A percentile compares a stretch with the other conserved stretches of the same genome.
Conservation (phyloP, 2,329 filamentous ascomycete species). For the Raffaelea ambrosiae region DNA sequence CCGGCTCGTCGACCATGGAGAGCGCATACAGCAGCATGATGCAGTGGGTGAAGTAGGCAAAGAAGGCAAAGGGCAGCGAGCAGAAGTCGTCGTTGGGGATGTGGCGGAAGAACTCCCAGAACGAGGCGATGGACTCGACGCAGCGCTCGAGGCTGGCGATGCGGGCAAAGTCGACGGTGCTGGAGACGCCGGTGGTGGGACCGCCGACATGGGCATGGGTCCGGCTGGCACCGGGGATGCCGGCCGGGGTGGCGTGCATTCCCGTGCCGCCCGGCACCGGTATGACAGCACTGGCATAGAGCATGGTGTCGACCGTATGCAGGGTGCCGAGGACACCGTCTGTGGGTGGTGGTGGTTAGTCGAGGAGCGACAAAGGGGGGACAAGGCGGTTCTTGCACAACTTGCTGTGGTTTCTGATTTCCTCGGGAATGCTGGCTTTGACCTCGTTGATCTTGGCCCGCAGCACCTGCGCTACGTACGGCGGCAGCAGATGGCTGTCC, state of each 20-base stretch:
- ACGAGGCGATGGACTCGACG: slow-evolving; percentile 22
- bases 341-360: slow-evolving; percentile 14
- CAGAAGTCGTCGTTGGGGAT: slow-evolving; percentile 19
- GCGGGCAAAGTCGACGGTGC: slow-evolving; percentile 9
- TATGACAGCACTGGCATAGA: slow-evolving; percentile 25
- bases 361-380: not conserved
- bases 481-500: slow-evolving; percentile 16
- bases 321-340: slow-evolving; percentile 26
- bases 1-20: slow-evolving; percentile 24
- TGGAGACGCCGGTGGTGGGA: not conserved
- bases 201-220: not conserved
- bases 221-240: not conserved
- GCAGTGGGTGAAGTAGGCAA: slow-evolving; percentile 24
- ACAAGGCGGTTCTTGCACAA: no score
- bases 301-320: slow-evolving; percentile 24
- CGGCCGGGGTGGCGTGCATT: no score
- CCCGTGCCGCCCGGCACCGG: not conserved
- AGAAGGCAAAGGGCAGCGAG: slow-evolving; percentile 24
- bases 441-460: slow-evolving; percentile 17
- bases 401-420: slow-evolving; percentile 15
- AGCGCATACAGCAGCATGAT: slow-evolving; percentile 24
- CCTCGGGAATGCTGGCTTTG: slow-evolving; percentile 15
- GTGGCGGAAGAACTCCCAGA: slow-evolving; percentile 23
- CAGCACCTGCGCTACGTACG: slow-evolving; percentile 15
- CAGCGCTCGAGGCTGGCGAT: slow-evolving; percentile 10